Evolutionary conservation across 202 grass and related monocot species (phyloP), one percentile per base, ranked within the genome.

Genomic region (Carex arenaria): DNA sequence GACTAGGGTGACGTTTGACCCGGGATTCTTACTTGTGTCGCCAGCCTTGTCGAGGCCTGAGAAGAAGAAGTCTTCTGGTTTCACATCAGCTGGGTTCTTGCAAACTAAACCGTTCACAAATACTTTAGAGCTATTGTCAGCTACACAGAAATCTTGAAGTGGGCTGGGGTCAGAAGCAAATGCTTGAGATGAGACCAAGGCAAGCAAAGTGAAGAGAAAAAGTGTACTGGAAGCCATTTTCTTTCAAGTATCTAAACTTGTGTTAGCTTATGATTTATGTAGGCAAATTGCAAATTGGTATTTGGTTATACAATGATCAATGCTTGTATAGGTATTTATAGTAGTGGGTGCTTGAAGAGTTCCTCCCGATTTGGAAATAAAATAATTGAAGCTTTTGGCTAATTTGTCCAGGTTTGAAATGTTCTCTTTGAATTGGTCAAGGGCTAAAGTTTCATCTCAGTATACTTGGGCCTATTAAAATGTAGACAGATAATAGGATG

Each of bases 1-100:
- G 38, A 88, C 79, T 15, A 88, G 80, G 10, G 34, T 88, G 1
- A 88, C 82, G 1, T 53, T 88, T 66, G 86, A 88, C 4, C 82
- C 86, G 0, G 26, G 57, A 38, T 80, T 80, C 53, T 43, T 59
- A 5, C 43, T 47, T 47, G 43, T 47, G 43, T 47, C 43, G 1
- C 43, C 43, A 2, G 43, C 9, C 43, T 47, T 47, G 43, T 47
- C 43, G 9, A 47, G 43, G 43, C 43, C 43, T 10, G 8, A 10
- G 43, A 47, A 47, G 43, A 10, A 47, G 43, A 47, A 47, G 43
- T 47, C 43, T 47, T 47, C 43, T 47, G 43, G 43, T 47, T 47
- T 47, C 9, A 10, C 43, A 42, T 42, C 40, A 7, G 5, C 7
- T 42, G 40, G 6, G 40, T 42, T 42, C 40, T 42, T 42, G 40